phyloP scores from a whole-genome alignment of 352 stramenopile species.

The Globisporangium canariense region DNA sequence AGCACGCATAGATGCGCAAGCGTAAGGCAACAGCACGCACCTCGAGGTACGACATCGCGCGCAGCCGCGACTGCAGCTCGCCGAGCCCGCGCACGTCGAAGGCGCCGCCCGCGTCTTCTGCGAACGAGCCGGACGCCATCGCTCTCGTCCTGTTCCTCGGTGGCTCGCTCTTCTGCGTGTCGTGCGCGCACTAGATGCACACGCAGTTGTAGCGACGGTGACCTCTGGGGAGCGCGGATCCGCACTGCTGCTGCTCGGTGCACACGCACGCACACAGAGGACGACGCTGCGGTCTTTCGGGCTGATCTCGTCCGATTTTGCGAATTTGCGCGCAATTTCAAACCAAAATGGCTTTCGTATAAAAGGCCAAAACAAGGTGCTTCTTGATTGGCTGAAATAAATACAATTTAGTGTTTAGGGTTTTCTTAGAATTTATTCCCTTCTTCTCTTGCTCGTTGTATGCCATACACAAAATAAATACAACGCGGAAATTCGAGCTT shows the following conservation, averaged over 20 bases:
- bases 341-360: too few species aligned
- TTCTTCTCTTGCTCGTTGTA: too few species aligned
- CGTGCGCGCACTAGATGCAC: not conserved
- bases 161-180: not conserved
- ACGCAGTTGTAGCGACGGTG: not conserved
- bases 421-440: too few species aligned
- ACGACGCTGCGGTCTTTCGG: too few species aligned
- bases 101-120: conserved; percentile 23
- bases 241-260: not conserved
- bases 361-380: too few species aligned
- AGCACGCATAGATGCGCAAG: not conserved
- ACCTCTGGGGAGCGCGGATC: not conserved
- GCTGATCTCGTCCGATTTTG: too few species aligned
- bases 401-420: too few species aligned
- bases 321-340: too few species aligned
- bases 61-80: conserved; percentile 56
- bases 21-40: conserved; percentile 13
- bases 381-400: too few species aligned
- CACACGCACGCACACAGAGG: not conserved
- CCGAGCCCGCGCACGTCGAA: conserved; percentile 48
- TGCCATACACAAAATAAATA: too few species aligned
- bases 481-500: too few species aligned
- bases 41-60: conserved; percentile 56
- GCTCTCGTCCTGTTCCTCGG: not conserved
- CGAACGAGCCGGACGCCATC: conserved; percentile 37